These are phyloP conservation scores for Glycine tomentella DNA, from an alignment of 306 rosid species.

Conservation along the genomic window DNA sequence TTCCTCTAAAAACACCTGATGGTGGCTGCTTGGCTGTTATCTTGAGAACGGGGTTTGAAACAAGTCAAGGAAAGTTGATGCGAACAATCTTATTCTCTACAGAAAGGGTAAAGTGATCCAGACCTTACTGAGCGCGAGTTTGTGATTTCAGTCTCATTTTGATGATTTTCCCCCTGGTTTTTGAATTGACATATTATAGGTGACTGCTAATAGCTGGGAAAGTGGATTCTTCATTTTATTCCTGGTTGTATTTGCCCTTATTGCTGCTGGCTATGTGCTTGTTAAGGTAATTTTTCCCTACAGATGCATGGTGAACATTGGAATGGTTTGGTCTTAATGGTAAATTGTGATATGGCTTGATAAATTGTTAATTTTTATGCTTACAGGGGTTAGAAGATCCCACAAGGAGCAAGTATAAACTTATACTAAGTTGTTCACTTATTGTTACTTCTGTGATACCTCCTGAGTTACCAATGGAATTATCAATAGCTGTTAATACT, in stretches of 20 bases:
- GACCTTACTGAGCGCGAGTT: conserved; percentile 30
- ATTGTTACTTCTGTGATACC: conserved; percentile 99
- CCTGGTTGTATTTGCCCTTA: conserved; percentile 91
- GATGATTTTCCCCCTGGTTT: conserved; percentile 29
- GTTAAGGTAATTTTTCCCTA: conserved; percentile 66
- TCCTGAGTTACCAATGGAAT: conserved; percentile 99
- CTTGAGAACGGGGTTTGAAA: conserved; percentile 96
- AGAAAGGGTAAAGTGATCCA: conserved; percentile 78
- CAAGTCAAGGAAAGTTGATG: conserved; percentile 99
- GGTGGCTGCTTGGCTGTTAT: conserved; percentile 98
- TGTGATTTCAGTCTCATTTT: conserved; percentile 12
- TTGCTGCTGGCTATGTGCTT: conserved; percentile 98
- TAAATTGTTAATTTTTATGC: conserved; percentile 40
- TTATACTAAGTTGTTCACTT: conserved; percentile 94
- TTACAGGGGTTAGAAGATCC: conserved; percentile 97
- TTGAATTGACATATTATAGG: conserved; percentile 55
- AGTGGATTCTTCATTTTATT: conserved; percentile 95
- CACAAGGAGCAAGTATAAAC: conserved; percentile 98
- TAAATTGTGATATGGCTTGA: conserved; percentile 31
- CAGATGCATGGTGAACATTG: conserved; percentile 36
- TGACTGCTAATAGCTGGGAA: conserved; percentile 99
- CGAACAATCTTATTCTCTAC: conserved; percentile 98
- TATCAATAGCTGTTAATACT: conserved; percentile 98
- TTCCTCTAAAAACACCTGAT: conserved; percentile 89
- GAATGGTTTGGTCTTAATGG: conserved; percentile 26